Conservation (phyloP, 495 filamentous ascomycete genomes). For the Xylaria longipes region DNA sequence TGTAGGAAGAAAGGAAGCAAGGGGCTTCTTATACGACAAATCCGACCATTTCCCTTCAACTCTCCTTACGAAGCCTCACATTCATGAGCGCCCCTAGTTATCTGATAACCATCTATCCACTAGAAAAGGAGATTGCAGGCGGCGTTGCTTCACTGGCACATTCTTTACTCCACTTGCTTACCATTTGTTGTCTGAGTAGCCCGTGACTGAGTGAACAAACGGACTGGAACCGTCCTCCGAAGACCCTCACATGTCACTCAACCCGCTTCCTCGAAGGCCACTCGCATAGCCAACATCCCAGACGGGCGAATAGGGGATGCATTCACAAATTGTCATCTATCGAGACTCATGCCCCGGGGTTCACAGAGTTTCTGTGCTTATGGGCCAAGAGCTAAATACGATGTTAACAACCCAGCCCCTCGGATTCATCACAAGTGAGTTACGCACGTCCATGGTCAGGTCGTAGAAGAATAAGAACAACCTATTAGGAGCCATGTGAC, state of each 20-base stretch:
- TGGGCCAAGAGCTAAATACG: conserved; percentile 8
- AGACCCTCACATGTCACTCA: conserved; percentile 15
- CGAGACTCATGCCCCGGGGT: not conserved
- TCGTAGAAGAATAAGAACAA: not conserved
- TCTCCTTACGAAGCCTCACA: conserved; percentile 17
- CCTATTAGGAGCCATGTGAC: conserved; percentile 16
- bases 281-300: conserved; percentile 16
- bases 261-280: conserved; percentile 4
- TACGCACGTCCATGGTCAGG: not conserved
- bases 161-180: conserved; percentile 21
- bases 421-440: not conserved
- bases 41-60: conserved; percentile 1
- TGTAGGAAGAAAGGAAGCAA: conserved; percentile 2
- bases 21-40: conserved; percentile 22
- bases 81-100: conserved; percentile 9
- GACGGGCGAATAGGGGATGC: conserved; percentile 20
- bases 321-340: conserved; percentile 21
- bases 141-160: conserved; percentile 21
- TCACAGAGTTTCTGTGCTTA: not conserved
- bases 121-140: conserved; percentile 14
- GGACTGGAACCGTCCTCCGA: conserved; percentile 15
- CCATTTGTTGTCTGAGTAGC: conserved; percentile 12
- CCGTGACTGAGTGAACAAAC: conserved; percentile 11
- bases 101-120: conserved; percentile 1
- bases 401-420: not conserved